Conservation (phyloP, 176 grass and related monocot genomes). For the Cenchrus purpureus region DNA sequence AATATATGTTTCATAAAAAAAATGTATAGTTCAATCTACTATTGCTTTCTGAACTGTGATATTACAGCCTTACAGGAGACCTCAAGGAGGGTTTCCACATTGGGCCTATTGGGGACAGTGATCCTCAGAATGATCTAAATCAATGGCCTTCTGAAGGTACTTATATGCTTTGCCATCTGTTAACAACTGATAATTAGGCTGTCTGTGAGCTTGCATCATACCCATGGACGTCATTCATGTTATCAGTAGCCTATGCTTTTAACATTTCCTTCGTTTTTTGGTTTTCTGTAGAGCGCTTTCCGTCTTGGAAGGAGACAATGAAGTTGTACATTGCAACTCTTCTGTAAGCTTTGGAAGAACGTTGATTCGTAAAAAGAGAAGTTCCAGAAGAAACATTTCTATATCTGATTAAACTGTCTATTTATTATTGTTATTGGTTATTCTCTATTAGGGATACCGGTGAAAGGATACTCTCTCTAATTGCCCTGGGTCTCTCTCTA, state of each 20-base stretch:
- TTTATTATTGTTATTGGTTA: neutral
- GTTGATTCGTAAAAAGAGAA: neutral
- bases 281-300: conserved; percentile 56
- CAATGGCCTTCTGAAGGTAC: conserved; percentile 77
- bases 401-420: neutral
- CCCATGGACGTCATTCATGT: conserved; percentile 13
- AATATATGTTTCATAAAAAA: neutral
- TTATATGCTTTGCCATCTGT: neutral
- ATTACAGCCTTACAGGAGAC: conserved; percentile 49
- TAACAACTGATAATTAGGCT: conserved; percentile 18
- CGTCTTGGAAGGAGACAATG: conserved; percentile 77
- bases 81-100: conserved; percentile 86
- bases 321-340: conserved; percentile 50
- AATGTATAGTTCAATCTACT: neutral
- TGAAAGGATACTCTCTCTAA: conserved; percentile 65
- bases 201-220: neutral
- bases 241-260: neutral
- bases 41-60: neutral
- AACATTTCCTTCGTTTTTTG: conserved; percentile 36
- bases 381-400: conserved; percentile 34
- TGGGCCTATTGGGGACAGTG: conserved; percentile 36
- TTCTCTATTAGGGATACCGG: conserved; percentile 45
- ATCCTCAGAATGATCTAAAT: conserved; percentile 48
- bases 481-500: conserved; percentile 69
- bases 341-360: conserved; percentile 60